Conservation (phyloP, 163 green algal species). For the Chloroidium sp. region DNA sequence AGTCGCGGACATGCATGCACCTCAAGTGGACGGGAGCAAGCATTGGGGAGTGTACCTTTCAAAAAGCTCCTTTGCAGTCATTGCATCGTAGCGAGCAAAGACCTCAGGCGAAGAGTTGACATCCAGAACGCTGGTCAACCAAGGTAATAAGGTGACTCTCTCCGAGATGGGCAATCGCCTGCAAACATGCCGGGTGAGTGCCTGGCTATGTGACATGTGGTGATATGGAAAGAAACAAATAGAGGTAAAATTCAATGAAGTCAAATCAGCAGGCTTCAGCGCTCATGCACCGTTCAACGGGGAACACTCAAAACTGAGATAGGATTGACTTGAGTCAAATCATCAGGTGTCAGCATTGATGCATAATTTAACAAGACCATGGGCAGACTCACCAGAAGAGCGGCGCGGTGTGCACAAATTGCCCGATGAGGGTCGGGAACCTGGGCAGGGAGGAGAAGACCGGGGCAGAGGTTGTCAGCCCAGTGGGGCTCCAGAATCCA, state of each 20-base stretch:
- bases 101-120: slow-evolving; percentile 46
- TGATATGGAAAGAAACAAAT: too few species aligned
- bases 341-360: not conserved
- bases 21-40: too few species aligned
- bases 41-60: slow-evolving; percentile 17
- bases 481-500: slow-evolving; percentile 74
- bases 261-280: too few species aligned
- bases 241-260: too few species aligned
- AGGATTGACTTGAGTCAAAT: not conserved
- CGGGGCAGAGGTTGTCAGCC: slow-evolving; percentile 61
- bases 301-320: too few species aligned
- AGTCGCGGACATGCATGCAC: too few species aligned
- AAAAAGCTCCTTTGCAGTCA: slow-evolving; percentile 84
- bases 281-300: not conserved
- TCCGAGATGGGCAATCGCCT: slow-evolving; percentile 59
- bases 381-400: slow-evolving; percentile 47
- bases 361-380: too few species aligned
- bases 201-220: too few species aligned
- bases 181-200: not conserved
- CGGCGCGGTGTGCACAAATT: slow-evolving; percentile 68
- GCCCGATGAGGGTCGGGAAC: slow-evolving; percentile 70
- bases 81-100: slow-evolving; percentile 65
- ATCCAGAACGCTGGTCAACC: slow-evolving; percentile 73
- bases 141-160: slow-evolving; percentile 77
- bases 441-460: slow-evolving; percentile 70